A percentile compares a stretch with the other conserved stretches of the same genome.
phyloP scores from a whole-genome alignment of 805 yeast species.

The Candida maltosa region DNA sequence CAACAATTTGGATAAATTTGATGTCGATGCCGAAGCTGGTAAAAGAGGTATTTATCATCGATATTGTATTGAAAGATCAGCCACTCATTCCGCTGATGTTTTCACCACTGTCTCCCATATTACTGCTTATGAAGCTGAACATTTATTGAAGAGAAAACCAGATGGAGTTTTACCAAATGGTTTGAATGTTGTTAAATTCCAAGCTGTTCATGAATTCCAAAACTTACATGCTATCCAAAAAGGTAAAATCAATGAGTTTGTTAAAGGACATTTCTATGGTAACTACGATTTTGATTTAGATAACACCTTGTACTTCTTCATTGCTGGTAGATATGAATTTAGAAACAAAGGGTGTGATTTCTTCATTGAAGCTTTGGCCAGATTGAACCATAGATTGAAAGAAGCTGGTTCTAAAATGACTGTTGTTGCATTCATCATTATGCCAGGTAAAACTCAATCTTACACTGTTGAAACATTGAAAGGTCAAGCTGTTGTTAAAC shows the following conservation, averaged over 20 bases:
- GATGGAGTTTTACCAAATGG: constrained; percentile 98
- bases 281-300: constrained; percentile 92
- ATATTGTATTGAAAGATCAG: constrained; percentile 94
- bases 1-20: constrained; percentile 83
- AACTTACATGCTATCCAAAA: constrained; percentile 90
- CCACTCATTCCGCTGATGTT: constrained; percentile 93
- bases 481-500: constrained; percentile 94
- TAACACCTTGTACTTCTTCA: constrained; percentile 90
- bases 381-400: constrained; percentile 85
- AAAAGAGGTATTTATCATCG: constrained; percentile 96
- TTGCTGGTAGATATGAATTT: constrained; percentile 95
- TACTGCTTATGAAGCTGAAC: constrained; percentile 95
- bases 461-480: constrained; percentile 93
- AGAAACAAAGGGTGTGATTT: constrained; percentile 96
- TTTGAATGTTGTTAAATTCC: constrained; percentile 89
- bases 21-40: constrained; percentile 97
- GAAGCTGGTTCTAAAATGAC: constrained; percentile 81
- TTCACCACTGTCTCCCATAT: constrained; percentile 96
- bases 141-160: constrained; percentile 89
- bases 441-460: constrained; percentile 95
- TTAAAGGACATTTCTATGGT: constrained; percentile 96
- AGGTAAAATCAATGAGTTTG: constrained; percentile 89
- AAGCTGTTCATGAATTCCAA: constrained; percentile 97
- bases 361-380: constrained; percentile 87
- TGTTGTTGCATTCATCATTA: constrained; percentile 93